These are phyloP conservation scores for Colletotrichum tofieldiae DNA, from an alignment of 2,329 filamentous ascomycete genomes.

Conservation along the genomic window DNA sequence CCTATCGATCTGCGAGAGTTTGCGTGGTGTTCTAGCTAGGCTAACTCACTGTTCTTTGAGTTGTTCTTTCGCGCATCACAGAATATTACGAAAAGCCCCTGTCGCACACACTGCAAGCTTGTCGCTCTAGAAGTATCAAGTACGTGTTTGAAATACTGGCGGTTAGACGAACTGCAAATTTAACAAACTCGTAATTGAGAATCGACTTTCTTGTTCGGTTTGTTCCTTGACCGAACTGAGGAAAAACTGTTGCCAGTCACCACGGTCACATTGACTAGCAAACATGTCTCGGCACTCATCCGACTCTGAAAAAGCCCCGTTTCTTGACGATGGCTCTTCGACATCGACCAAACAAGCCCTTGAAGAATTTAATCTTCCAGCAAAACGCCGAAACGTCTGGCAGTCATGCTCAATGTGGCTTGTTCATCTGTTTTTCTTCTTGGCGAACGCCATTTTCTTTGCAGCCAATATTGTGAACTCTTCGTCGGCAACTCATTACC, in stretches of 20 bases:
- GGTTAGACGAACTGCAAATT: too few relatives aligned
- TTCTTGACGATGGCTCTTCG: not conserved
- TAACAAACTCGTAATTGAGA: too few relatives aligned
- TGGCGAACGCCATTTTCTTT: not conserved
- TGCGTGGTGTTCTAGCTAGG: too few relatives aligned
- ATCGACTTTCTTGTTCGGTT: too few relatives aligned
- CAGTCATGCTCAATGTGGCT: not conserved
- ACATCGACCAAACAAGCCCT: not conserved
- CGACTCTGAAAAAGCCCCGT: not conserved
- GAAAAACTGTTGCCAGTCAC: not conserved
- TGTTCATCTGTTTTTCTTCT: not conserved
- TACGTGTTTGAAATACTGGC: too few relatives aligned
- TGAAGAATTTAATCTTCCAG: not conserved
- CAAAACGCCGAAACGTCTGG: not conserved
- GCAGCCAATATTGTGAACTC: not conserved
- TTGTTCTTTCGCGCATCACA: too few relatives aligned
- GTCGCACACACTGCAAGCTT: too few relatives aligned
- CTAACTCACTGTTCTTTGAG: too few relatives aligned
- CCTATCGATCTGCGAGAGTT: too few relatives aligned
- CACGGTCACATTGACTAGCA: not conserved
- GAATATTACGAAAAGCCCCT: too few relatives aligned
- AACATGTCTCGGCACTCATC: not conserved
- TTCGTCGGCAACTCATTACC: not conserved
- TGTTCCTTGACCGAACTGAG: too few relatives aligned
- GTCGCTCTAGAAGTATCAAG: too few relatives aligned